These are phyloP conservation scores for Endotrypanum monterogeii DNA, from an alignment of 208 protist genomes.

Conservation along the genomic window DNA sequence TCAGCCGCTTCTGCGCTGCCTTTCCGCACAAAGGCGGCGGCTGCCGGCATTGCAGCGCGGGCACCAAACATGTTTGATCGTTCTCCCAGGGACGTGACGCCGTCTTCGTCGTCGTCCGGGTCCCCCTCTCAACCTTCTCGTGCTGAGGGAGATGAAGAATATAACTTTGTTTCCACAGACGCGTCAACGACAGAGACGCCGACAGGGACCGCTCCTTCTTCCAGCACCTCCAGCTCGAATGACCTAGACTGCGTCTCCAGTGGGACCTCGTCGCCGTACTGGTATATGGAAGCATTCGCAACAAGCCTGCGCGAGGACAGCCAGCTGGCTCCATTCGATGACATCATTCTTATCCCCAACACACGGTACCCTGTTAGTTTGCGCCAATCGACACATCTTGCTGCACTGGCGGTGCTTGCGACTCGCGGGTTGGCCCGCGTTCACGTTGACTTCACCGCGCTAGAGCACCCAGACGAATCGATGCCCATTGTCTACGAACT, in stretches of 20 bases:
- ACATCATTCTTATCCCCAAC: conserved; percentile 89
- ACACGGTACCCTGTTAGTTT: conserved; percentile 81
- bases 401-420: conserved; percentile 76
- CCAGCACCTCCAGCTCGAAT: background rate
- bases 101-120: background rate
- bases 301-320: conserved; percentile 65
- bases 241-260: conserved; percentile 6
- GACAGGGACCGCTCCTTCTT: background rate
- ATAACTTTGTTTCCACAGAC: background rate
- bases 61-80: conserved; percentile 1
- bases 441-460: conserved; percentile 87
- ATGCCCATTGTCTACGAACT: conserved; percentile 88
- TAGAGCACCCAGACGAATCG: conserved; percentile 85
- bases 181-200: background rate
- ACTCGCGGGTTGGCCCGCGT: conserved; percentile 72
- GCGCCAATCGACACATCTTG: conserved; percentile 79
- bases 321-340: conserved; percentile 78
- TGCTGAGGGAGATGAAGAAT: background rate
- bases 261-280: conserved; percentile 34
- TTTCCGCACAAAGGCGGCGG: background rate
- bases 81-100: background rate
- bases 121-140: background rate
- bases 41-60: background rate
- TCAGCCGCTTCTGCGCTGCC: background rate
- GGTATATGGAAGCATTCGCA: conserved; percentile 76